These are phyloP conservation scores for Colletotrichum viniferum DNA, from an alignment of 2,329 filamentous ascomycete genomes.

Conservation along the genomic window DNA sequence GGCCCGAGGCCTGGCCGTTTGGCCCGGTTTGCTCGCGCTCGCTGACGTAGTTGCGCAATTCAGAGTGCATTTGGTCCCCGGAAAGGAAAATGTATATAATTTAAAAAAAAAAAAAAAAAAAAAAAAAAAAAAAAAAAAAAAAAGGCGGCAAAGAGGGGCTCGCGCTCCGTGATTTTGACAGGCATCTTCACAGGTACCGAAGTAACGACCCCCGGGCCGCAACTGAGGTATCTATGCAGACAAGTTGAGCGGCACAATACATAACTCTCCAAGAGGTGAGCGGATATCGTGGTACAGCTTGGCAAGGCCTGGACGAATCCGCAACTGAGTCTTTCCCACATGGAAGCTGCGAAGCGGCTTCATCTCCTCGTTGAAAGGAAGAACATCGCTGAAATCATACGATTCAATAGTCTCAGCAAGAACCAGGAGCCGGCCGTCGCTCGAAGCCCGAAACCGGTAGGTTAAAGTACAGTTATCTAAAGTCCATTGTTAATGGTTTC, in stretches of 20 bases:
- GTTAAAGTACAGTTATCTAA: not conserved
- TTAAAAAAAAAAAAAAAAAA: not conserved
- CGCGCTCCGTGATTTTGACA: not conserved
- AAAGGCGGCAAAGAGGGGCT: not conserved
- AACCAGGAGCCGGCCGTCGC: not conserved
- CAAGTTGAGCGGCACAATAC: not conserved
- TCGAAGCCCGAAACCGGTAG: not conserved
- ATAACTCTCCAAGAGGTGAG: not conserved
- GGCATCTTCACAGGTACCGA: not conserved
- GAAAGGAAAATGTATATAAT: not conserved
- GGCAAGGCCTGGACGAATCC: conserved; percentile 8
- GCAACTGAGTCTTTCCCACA: not conserved
- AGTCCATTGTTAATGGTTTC: not conserved
- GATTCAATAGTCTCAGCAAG: not conserved
- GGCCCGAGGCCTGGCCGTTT: not conserved
- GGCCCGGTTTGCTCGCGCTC: not conserved
- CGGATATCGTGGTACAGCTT: conserved; percentile 1
- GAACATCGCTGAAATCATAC: not conserved
- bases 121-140: not conserved
- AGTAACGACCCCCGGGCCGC: not conserved
- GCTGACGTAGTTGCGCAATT: not conserved
- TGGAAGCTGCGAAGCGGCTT: not conserved
- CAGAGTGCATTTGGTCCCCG: not conserved
- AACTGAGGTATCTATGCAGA: not conserved
- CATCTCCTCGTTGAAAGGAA: not conserved